Evolutionary conservation across 2,329 filamentous ascomycete genomes (phyloP), one percentile per base, ranked within the genome.

Genomic region (Simplicillium aogashimaense): DNA sequence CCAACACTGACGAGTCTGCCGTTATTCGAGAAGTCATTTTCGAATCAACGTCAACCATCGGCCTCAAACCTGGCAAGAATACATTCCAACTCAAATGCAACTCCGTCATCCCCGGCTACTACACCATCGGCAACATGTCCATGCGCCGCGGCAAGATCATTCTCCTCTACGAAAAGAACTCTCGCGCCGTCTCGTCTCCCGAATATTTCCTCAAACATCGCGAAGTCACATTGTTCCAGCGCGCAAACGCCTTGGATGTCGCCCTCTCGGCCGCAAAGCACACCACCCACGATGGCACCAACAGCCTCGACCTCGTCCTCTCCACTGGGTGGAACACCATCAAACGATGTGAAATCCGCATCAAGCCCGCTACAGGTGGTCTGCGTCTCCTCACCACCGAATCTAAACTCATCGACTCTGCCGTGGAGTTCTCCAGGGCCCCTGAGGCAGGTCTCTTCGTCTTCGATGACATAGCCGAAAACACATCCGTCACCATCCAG

Each of bases 221-320:
- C 0, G 74, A 76, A 7, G 69, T 94, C 1, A 71, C 78, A n/a
- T 70, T 90, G 20, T 94, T 86, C 55, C 84, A 88, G 28, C 75
- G 78, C 13, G 60, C 72, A 1, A 69, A 78, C 35, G 75, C 83
- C 0, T 74, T 95, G 4, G 76, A 86, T 44, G 75, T 84, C 3
- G 73, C 72, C 37, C 64, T 94, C 7, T 69, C 66, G 33, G 70
- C 84, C 1, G 78, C 84, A 1, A 82, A 75, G 45, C 67, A 80
- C 35, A 81, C 94, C 17, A 80, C 90, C 45, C 75, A 98, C 5
- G 86, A 94, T 55, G 81, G 81, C 48, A 80, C 81, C 50, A 85
- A 85, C 42, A 80, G 77, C 1, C 67, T 97, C 1, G 85, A 94
- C 43, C 65, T 98, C 15, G 70, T 79, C 38, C 61, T 95, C 11